Evolutionary conservation across 371 early-diverging fungal genomes (phyloP).

Genomic region (Syncephalastrum monosporum): DNA sequence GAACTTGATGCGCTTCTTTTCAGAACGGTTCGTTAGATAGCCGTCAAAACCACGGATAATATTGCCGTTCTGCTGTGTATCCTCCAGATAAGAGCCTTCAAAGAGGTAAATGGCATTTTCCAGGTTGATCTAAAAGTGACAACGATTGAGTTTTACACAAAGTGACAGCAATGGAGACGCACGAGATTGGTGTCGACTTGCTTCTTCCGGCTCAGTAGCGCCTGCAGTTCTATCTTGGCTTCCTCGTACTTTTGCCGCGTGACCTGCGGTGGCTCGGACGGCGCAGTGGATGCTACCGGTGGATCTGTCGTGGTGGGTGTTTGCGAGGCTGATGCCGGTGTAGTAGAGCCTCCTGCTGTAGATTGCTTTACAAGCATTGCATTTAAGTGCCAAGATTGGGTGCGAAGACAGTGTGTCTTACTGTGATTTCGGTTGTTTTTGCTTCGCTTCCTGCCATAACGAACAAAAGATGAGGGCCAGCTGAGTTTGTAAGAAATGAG

Average conservation of each 20-base stretch:
- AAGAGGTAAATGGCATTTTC: slow-evolving; percentile 77
- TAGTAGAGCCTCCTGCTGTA: too few relatives aligned
- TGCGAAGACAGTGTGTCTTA: too few relatives aligned
- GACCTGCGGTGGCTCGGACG: slow-evolving; percentile 40
- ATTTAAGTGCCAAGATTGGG: too few relatives aligned
- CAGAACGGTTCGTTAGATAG: slow-evolving; percentile 58
- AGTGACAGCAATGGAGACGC: slow-evolving; percentile 5
- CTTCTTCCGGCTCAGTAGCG: slow-evolving; percentile 57
- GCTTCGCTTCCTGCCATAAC: too few relatives aligned
- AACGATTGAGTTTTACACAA: background rate
- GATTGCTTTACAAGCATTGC: too few relatives aligned
- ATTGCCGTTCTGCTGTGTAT: slow-evolving; percentile 78
- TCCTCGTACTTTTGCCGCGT: slow-evolving; percentile 62
- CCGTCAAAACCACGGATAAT: slow-evolving; percentile 84
- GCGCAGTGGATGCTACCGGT: slow-evolving; percentile 8
- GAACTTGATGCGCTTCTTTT: slow-evolving; percentile 59
- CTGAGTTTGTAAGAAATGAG: too few relatives aligned
- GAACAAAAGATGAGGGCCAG: too few relatives aligned
- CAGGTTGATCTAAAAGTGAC: slow-evolving; percentile 42
- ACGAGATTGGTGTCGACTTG: slow-evolving; percentile 64
- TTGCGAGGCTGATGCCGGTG: background rate
- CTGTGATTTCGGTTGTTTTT: too few relatives aligned
- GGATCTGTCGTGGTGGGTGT: slow-evolving; percentile 6
- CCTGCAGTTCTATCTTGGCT: slow-evolving; percentile 57
- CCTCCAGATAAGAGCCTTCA: slow-evolving; percentile 82